These are phyloP conservation scores for Perkinsus chesapeaki DNA, from an alignment of 169 alveolate genomes.

Conservation along the genomic window DNA sequence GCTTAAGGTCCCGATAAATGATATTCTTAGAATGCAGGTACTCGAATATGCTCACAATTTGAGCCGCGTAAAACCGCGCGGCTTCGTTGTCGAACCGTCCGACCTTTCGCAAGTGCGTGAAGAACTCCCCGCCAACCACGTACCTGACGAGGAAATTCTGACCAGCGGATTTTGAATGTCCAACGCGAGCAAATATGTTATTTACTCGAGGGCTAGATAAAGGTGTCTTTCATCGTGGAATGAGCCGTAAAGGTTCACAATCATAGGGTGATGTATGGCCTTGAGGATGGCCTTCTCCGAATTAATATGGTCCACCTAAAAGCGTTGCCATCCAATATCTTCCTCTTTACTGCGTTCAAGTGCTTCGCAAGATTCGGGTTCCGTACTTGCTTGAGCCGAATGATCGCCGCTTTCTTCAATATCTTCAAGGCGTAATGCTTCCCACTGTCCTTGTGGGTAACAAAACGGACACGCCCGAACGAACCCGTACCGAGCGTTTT, in stretches of 20 bases:
- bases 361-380: conserved; percentile 34
- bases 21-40: conserved; percentile 87
- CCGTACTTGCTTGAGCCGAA: conserved; percentile 61
- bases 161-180: background rate
- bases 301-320: conserved; percentile 64
- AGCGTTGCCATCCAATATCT: conserved; percentile 57
- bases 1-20: conserved; percentile 64
- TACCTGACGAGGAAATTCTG: conserved; percentile 52
- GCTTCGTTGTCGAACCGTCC: conserved; percentile 58
- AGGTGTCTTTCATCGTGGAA: conserved; percentile 56
- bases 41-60: conserved; percentile 81
- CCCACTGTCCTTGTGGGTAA: conserved; percentile 32
- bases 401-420: conserved; percentile 57
- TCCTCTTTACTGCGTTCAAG: background rate
- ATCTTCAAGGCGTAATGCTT: conserved; percentile 57
- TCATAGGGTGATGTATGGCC: conserved; percentile 34
- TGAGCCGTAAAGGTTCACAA: conserved; percentile 47
- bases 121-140: conserved; percentile 79
- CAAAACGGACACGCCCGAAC: conserved; percentile 74
- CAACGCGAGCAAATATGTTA: background rate
- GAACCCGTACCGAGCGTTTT: conserved; percentile 55
- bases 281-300: conserved; percentile 59
- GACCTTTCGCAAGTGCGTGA: conserved; percentile 67
- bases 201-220: background rate
- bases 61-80: conserved; percentile 75